Evolutionary conservation across 768 basidiomycete species (phyloP).

Genomic region (Termitomyces eurrhizus): DNA sequence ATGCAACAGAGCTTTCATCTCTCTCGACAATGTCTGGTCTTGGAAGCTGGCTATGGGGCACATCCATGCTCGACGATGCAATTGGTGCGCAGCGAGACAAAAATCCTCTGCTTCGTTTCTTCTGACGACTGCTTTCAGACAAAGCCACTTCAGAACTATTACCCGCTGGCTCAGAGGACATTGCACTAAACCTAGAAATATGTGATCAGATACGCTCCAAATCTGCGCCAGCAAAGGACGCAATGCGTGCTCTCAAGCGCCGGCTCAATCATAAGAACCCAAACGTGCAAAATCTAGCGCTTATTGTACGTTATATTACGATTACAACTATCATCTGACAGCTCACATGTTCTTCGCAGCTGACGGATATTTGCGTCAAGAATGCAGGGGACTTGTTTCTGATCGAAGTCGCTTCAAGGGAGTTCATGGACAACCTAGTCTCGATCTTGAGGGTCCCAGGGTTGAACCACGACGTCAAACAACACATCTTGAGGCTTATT

Average conservation of each 20-base stretch:
- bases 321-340: background rate
- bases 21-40: constrained; percentile 47
- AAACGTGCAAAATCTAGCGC: constrained; percentile 87
- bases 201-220: constrained; percentile 96
- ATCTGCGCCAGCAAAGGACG: constrained; percentile 76
- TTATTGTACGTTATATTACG: constrained; percentile 56
- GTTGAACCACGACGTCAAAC: constrained; percentile 80
- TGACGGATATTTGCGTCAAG: constrained; percentile 92
- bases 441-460: constrained; percentile 78
- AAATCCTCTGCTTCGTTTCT: background rate
- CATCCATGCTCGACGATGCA: constrained; percentile 78
- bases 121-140: constrained; percentile 45
- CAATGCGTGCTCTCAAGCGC: constrained; percentile 85
- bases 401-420: constrained; percentile 76
- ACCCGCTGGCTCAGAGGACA: constrained; percentile 82
- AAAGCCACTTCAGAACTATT: constrained; percentile 91
- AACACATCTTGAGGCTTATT: constrained; percentile 68
- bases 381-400: constrained; percentile 95
- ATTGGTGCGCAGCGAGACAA: constrained; percentile 51
- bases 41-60: constrained; percentile 75
- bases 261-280: constrained; percentile 93
- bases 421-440: constrained; percentile 92
- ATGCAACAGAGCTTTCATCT: constrained; percentile 1
- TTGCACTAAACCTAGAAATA: constrained; percentile 91
- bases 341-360: constrained; percentile 34